Conservation (phyloP, 179 eudicot genomes). For the Corrigiola litoralis region DNA sequence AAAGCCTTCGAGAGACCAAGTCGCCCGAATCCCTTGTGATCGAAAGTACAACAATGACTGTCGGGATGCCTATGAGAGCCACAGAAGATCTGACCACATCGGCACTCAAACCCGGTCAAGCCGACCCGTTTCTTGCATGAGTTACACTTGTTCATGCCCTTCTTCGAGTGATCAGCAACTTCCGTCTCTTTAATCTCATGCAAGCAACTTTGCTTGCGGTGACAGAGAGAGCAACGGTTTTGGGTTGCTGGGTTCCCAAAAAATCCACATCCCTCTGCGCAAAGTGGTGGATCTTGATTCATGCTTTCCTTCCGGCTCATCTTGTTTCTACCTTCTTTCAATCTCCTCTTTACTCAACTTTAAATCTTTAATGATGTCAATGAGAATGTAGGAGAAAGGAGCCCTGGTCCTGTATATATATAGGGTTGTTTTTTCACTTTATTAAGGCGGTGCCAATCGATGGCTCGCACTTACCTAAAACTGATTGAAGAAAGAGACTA, state of each 20-base stretch:
- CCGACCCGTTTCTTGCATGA: slow-evolving; percentile 48
- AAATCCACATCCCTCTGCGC: slow-evolving; percentile 61
- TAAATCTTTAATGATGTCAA: neutral
- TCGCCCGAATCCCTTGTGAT: slow-evolving; percentile 21
- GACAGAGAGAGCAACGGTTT: slow-evolving; percentile 55
- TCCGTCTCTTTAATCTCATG: neutral
- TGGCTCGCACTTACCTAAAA: too few species aligned
- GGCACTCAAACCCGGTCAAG: slow-evolving; percentile 40
- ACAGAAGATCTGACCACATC: slow-evolving; percentile 39
- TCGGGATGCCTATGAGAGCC: slow-evolving; percentile 43
- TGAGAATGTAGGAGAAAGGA: too few species aligned
- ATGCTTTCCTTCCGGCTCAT: too few species aligned
- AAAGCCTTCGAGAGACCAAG: slow-evolving; percentile 21
- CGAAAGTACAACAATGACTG: slow-evolving; percentile 31
- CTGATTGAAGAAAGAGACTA: too few species aligned
- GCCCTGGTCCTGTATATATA: too few species aligned
- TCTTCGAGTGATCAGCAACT: neutral
- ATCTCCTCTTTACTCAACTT: neutral
- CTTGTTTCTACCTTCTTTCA: neutral
- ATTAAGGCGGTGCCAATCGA: too few species aligned
- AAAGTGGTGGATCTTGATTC: slow-evolving; percentile 24
- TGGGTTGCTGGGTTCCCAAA: slow-evolving; percentile 44
- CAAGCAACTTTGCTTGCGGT: slow-evolving; percentile 17
- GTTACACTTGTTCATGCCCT: slow-evolving; percentile 28
- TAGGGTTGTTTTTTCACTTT: too few species aligned